Evolutionary conservation across 2,329 filamentous ascomycete genomes (phyloP).

Genomic region (Calcarisporium arbuscula): DNA sequence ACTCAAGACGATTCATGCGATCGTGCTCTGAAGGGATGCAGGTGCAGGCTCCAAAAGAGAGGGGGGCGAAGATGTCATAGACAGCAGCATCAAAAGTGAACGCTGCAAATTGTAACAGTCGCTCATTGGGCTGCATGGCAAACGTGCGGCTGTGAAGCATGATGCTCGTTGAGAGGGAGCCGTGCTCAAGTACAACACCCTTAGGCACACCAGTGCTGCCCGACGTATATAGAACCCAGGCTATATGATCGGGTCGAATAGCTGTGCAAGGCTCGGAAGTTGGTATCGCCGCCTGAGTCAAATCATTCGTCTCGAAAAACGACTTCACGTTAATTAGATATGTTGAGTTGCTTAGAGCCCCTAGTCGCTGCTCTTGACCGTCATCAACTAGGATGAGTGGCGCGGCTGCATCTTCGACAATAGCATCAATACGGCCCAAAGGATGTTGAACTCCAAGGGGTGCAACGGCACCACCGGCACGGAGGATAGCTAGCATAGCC

Average conservation of each 20-base stretch:
- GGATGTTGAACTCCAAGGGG: conserved; percentile 7
- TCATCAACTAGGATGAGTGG: no score
- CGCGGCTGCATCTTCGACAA: no score
- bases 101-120: conserved; percentile 9
- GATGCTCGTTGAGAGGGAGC: neutral
- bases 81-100: conserved; percentile 7
- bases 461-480: conserved; percentile 5
- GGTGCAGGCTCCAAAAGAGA: conserved; percentile 9
- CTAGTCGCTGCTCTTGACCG: no score
- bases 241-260: no score
- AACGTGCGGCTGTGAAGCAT: neutral
- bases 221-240: neutral
- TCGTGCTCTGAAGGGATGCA: conserved; percentile 13
- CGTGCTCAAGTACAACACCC: conserved; percentile 1
- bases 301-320: no score
- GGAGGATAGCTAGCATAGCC: conserved; percentile 1
- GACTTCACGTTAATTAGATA: no score
- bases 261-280: no score
- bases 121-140: neutral
- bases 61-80: conserved; percentile 5
- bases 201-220: conserved; percentile 3
- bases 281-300: no score
- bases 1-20: conserved; percentile 6
- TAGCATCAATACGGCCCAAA: no score
- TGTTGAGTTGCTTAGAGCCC: no score